Percentiles rank a stretch among this genome's conserved stretches.
phyloP scores from a whole-genome alignment of 441 rosid genomes.

The Geranium incanum region DNA sequence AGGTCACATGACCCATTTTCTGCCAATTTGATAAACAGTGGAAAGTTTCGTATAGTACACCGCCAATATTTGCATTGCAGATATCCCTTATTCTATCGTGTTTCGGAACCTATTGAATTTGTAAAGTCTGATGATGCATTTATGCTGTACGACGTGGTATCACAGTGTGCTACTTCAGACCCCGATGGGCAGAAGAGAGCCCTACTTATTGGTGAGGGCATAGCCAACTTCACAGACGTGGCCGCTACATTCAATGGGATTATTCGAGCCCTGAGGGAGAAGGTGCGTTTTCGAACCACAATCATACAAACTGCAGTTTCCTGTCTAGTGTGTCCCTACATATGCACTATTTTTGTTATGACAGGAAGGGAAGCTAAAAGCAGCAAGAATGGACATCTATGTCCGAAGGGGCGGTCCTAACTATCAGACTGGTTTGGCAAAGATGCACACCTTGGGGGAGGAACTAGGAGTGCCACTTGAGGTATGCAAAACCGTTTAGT shows the following conservation, averaged over 20 bases:
- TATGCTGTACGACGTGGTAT: too few relatives aligned
- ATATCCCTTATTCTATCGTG: too few relatives aligned
- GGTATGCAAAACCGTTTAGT: slow-evolving; percentile 33
- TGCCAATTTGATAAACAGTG: too few relatives aligned
- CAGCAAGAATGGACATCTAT: slow-evolving; percentile 81
- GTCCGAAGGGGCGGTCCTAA: slow-evolving; percentile 94
- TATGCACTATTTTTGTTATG: not conserved
- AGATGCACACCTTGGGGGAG: slow-evolving; percentile 71
- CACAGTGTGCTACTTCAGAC: slow-evolving; percentile 75
- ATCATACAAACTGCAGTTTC: not conserved
- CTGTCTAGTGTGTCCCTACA: slow-evolving; percentile 3
- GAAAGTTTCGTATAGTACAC: too few relatives aligned
- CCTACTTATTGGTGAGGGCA: slow-evolving; percentile 85
- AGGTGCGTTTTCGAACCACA: slow-evolving; percentile 33
- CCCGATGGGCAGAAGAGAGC: slow-evolving; percentile 88
- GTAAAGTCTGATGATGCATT: too few relatives aligned
- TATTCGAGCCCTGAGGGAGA: slow-evolving; percentile 73
- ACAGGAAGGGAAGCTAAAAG: slow-evolving; percentile 75
- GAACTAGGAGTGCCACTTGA: slow-evolving; percentile 79
- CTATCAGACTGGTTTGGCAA: slow-evolving; percentile 77
- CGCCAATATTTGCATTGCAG: too few relatives aligned
- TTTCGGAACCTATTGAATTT: not conserved
- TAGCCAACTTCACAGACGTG: slow-evolving; percentile 87
- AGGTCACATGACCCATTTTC: too few relatives aligned
- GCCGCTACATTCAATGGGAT: slow-evolving; percentile 89